Base-by-base conservation (phyloP, 371 early-diverging fungal species). In the Capniomyces stellatus region DNA sequence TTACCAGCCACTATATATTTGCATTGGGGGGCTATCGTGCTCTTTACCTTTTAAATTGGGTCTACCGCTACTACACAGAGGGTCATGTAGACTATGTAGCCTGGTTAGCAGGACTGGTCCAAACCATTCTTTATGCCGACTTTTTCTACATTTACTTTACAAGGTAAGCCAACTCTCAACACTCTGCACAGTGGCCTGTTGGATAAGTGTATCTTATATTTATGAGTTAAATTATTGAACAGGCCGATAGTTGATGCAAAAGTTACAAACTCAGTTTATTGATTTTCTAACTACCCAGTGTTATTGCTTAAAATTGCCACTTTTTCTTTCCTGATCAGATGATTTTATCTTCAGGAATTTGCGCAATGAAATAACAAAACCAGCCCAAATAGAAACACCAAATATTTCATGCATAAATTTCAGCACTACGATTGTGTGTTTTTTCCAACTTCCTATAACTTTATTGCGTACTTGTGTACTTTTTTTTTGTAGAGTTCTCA, bases 91-190 rank as follows among this genome's bases (percentile, higher is more conserved):
- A 82, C 59, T 71, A 67, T 52, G 64, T 76, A 52, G 79, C 89
- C 30, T 77, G 89, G 58, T 57, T 88, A 10, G 79, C 92, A 3
- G 96, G 98, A 43, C 57, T 91, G 18, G 71, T 99, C 22, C 99
- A 99, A 69, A 96, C 98, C 0, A 84, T 81, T 13, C 70, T 99
- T 1, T 99, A 98, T 68, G 77, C 77, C 60, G 98, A 99, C 71
- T 98, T 99, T 67, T 97, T 98, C 73, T 90, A 88, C 57, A 81
- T 97, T 40, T 99, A 98, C 72, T 87, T 92, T 58, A 84, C 82
- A 3, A 60, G 58, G 43, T 51, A 35, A 12, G 13, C 21, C 1
- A 28, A 29, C 30, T 65, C 30, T 22, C 23, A 3, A 21, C 23
- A 19, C 23, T 50, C 46, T 46, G 21, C 22, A 44, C 48, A n/a